Percentiles rank a stretch among this genome's conserved stretches.
Evolutionary conservation across 192 early-diverging fungal species (phyloP).

Genomic region (Gonapodya prolifera): DNA sequence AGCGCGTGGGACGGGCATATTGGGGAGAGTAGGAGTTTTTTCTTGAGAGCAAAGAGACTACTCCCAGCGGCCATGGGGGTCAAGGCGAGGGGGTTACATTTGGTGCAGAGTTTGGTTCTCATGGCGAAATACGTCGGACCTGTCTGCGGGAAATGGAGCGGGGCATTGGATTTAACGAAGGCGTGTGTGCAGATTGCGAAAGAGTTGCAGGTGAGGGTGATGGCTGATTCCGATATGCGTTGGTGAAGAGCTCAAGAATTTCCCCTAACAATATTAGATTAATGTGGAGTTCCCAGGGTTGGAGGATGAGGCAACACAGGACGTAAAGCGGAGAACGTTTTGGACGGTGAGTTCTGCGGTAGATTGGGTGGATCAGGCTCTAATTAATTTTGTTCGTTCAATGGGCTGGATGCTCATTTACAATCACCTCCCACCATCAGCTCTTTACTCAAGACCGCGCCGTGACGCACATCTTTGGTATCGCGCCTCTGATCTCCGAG

Average conservation of each 20-base stretch:
- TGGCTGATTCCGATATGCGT: background rate
- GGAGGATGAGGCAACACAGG: background rate
- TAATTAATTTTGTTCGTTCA: background rate
- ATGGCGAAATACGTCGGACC: background rate
- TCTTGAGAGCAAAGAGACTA: background rate
- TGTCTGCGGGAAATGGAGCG: background rate
- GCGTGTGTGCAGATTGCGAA: background rate
- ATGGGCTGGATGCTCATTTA: background rate
- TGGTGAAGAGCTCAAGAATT: background rate
- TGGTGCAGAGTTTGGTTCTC: background rate
- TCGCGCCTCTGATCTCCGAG: background rate
- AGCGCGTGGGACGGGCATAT: background rate
- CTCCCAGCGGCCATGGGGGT: background rate
- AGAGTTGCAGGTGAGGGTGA: background rate
- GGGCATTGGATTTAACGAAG: background rate
- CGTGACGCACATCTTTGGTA: background rate
- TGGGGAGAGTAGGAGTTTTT: background rate
- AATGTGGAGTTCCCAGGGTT: background rate
- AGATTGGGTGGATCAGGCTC: background rate
- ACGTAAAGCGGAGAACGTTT: background rate
- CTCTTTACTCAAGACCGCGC: background rate
- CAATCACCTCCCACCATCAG: background rate
- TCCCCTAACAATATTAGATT: too few species aligned
- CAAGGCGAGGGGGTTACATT: background rate
- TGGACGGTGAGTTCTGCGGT: background rate